Conservation (phyloP, 805 yeast species). For the Metschnikowia lunata region DNA sequence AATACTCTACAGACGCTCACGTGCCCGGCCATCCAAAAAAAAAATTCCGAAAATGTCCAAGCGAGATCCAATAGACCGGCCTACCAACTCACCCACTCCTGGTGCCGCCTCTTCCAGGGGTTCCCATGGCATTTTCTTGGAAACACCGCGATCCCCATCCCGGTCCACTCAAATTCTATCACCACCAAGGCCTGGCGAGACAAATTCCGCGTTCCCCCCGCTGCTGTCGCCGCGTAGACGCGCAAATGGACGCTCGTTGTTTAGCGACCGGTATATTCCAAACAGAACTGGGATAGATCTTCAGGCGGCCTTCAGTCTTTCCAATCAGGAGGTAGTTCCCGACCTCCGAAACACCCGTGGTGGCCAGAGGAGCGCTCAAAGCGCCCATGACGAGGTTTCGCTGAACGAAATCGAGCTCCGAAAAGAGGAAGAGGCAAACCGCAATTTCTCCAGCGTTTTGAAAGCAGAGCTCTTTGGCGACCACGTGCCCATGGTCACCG, state of each 20-base stretch:
- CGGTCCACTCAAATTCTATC: slow-evolving; percentile 36
- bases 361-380: too few relatives aligned
- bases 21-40: too few relatives aligned
- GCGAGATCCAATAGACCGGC: background rate
- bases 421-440: slow-evolving; percentile 76
- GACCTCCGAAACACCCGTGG: slow-evolving; percentile 24
- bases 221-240: slow-evolving; percentile 46
- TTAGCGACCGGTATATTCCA: slow-evolving; percentile 87
- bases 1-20: too few relatives aligned
- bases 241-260: slow-evolving; percentile 44
- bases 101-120: background rate
- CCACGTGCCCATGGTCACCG: slow-evolving; percentile 55
- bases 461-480: slow-evolving; percentile 92
- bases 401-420: slow-evolving; percentile 64
- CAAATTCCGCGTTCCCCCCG: slow-evolving; percentile 16
- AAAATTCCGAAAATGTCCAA: background rate
- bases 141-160: slow-evolving; percentile 42
- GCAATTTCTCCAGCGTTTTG: slow-evolving; percentile 79
- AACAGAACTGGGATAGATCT: slow-evolving; percentile 79
- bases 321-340: slow-evolving; percentile 41
- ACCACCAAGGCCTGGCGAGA: slow-evolving; percentile 35
- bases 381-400: slow-evolving; percentile 16
- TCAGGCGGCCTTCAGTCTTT: slow-evolving; percentile 74
- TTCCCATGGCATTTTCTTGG: slow-evolving; percentile 1
- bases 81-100: slow-evolving; percentile 5